These are phyloP conservation scores for Clitopilus hobsonii DNA, from an alignment of 768 basidiomycete genomes.

Conservation along the genomic window DNA sequence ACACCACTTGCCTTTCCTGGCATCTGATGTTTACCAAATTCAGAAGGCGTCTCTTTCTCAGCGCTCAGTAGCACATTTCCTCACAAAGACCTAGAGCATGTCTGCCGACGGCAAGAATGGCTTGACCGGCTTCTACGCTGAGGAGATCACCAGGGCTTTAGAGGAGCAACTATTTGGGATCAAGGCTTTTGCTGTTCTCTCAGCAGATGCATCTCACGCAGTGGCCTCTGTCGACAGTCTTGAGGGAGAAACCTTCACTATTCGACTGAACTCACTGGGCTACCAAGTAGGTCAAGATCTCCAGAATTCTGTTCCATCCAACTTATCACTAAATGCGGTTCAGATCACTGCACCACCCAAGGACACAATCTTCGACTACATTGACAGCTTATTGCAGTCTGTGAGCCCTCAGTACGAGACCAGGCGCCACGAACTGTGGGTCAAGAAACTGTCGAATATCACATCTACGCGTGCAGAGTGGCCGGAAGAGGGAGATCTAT, in stretches of 20 bases:
- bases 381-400: slow-evolving; percentile 53
- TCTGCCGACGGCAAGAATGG: too few relatives aligned
- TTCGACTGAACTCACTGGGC: slow-evolving; percentile 31
- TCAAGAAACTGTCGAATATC: slow-evolving; percentile 37
- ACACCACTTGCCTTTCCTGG: neutral
- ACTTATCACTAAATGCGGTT: too few relatives aligned
- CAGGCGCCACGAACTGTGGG: slow-evolving; percentile 40
- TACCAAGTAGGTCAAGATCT: neutral
- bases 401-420: slow-evolving; percentile 50
- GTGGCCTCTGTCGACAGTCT: slow-evolving; percentile 49
- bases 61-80: too few relatives aligned
- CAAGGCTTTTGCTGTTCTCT: slow-evolving; percentile 35
- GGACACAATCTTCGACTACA: slow-evolving; percentile 43
- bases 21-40: neutral
- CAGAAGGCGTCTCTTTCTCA: neutral
- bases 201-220: slow-evolving; percentile 40
- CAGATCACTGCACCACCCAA: slow-evolving; percentile 4
- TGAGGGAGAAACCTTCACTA: slow-evolving; percentile 43
- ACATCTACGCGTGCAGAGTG: neutral
- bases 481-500: neutral
- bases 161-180: slow-evolving; percentile 58
- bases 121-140: slow-evolving; percentile 31
- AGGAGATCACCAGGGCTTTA: slow-evolving; percentile 52
- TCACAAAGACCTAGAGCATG: neutral
- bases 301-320: neutral